Base-by-base conservation (phyloP, 305 asterid species). In the Galium porrigens region DNA sequence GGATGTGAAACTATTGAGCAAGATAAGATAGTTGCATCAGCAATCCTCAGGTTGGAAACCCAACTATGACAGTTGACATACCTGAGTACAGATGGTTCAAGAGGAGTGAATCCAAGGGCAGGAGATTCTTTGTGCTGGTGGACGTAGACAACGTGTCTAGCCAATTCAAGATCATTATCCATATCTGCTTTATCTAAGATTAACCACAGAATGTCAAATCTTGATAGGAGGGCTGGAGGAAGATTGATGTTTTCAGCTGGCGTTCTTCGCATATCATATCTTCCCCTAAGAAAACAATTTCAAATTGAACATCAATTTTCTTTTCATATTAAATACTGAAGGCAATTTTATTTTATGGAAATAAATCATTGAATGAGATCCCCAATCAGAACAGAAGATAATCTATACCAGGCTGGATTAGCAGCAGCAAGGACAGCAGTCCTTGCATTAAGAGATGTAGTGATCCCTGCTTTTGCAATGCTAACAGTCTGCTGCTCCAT, bases 401-500 rank as follows among this genome's bases (percentile, higher is more conserved):
- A 68, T 55, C 56, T 34, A 34, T 91, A 92, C 97, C 95, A 92
- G 70, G 97, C 96, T 57, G 99, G 99, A 80, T 89, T 92, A 77
- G 99, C 97, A 37, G 97, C 97, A 64, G 99, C 95, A 68, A 89
- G 91, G 70, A 92, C 90, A 64, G 95, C 99, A 61, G 99, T 92
- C 63, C 95, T 85, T 56, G 99, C 99, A 83, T 89, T 92, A 75
- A 92, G 80, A 75, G 99, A 92, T 41, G 99, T 92, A 41, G 99
- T 92, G 69, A 92, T 92, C 67, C 99, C 99, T 80, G 95, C 99
- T 79, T 92, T 89, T 14, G 99, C 97, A 68, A 89, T 92, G 78
- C 96, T 92, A 61, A 92, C 96, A 63, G 97, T 92, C 83, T 89
- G 97, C 82, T 89, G 99, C 81, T 92, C 99, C 96, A 92, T 89